Base-by-base conservation (phyloP, 108 stramenopile species). In the Stephanodiscus minutulus region DNA sequence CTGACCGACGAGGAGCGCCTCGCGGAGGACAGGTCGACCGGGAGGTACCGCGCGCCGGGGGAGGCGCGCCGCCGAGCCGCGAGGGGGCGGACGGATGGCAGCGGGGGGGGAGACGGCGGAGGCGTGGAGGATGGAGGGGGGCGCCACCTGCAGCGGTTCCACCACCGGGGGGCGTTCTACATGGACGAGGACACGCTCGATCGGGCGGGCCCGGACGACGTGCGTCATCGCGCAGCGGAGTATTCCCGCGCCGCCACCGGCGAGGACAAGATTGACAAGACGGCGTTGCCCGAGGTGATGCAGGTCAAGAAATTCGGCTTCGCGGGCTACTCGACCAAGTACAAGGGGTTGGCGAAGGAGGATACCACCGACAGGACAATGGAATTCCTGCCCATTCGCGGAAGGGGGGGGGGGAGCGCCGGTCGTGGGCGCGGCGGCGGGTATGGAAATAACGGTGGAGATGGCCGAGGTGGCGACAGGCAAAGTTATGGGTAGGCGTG, bases 111-210 rank as follows among this genome's bases (percentile, higher is more conserved):
- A 37, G 35, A 41, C 12, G 63, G 50, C 20, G 47, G 49, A 9
- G 65, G 47, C 17, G 57, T 25, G 22, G 70, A 52, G 25, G 87
- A n/a, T n/a, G n/a, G 89, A 61, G 55, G 66, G 56, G 68, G 73
- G 9, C 35, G 27, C 7, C 90, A 88, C 71, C 70, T 96, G 73
- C 96, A 99, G 68, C 88, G 96, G 48, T 99, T 93, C 68, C 92
- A 94, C 81, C 98, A 99, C 73, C 87, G 95, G 53, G 98, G 98
- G 7, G 97, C 96, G n/a, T 99, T 96, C 71, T 99, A 96, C 77
- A 97, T 99, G 96, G 97, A 97, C 66, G 94, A 97, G 15, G 92
- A 93, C 43, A 93, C 94, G 43, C 65, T 94, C 59, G 70, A 88
- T n/a, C 46, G 83, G 63, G 83, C 82, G 35, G 79, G 82, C 35